These are phyloP conservation scores for Lasiodiplodia hormozganensis DNA, from an alignment of 2,329 filamentous ascomycete genomes.

Conservation along the genomic window DNA sequence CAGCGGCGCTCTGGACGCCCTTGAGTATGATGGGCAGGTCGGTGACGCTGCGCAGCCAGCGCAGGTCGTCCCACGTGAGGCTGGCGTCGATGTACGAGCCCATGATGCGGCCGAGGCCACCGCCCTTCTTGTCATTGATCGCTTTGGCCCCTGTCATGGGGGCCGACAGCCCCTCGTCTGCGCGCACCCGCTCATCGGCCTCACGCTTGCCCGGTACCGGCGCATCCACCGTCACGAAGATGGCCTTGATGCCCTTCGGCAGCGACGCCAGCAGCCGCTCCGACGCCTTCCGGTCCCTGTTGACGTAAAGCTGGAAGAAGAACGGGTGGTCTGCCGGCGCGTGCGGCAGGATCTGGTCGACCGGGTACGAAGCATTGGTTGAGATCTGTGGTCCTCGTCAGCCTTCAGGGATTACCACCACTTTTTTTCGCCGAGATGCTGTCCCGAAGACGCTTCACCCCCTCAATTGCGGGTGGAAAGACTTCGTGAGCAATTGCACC, in stretches of 20 bases:
- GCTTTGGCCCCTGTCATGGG: slow-evolving; percentile 59
- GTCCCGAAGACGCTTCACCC: background rate
- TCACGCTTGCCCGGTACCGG: slow-evolving; percentile 64
- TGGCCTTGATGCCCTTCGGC: slow-evolving; percentile 56
- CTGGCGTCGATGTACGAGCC: slow-evolving; percentile 64
- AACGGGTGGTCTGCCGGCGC: slow-evolving; percentile 40
- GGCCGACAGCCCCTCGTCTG: slow-evolving; percentile 52
- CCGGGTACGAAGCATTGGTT: slow-evolving; percentile 38
- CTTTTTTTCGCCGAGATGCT: background rate
- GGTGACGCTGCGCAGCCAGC: slow-evolving; percentile 45
- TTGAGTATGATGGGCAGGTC: slow-evolving; percentile 49
- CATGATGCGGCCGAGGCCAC: slow-evolving; percentile 64
- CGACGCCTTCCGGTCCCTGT: slow-evolving; percentile 61
- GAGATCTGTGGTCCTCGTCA: slow-evolving; percentile 36
- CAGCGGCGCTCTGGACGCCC: slow-evolving; percentile 50
- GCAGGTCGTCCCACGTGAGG: slow-evolving; percentile 56
- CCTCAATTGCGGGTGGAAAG: background rate
- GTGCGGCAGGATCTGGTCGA: slow-evolving; percentile 35
- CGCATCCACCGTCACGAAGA: slow-evolving; percentile 67
- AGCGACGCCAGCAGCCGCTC: slow-evolving; percentile 57
- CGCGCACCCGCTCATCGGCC: slow-evolving; percentile 54
- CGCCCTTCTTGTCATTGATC: slow-evolving; percentile 62
- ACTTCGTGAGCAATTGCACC: background rate
- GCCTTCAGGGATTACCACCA: background rate
- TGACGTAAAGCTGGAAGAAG: slow-evolving; percentile 70